Evolutionary conservation across 2,329 filamentous ascomycete species (phyloP).

Genomic region (Penicillium sp.): DNA sequence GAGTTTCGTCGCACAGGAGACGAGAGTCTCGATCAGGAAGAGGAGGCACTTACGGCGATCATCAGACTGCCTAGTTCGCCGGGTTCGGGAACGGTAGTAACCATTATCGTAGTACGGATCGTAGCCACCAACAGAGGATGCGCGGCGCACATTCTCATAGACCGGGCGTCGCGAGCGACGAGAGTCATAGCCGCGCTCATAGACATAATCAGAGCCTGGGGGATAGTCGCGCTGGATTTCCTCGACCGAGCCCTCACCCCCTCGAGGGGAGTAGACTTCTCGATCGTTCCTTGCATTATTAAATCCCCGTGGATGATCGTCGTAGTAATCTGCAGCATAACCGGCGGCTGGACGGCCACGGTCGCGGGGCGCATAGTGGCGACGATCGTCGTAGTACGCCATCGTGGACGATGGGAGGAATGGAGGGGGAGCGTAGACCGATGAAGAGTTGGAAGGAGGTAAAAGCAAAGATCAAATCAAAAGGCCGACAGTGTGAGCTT

Average conservation of each 20-base stretch:
- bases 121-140: slow-evolving; percentile 45
- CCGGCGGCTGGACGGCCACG: slow-evolving; percentile 35
- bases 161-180: slow-evolving; percentile 33
- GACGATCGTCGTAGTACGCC: slow-evolving; percentile 48
- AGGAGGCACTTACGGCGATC: slow-evolving; percentile 42
- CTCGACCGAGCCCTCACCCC: slow-evolving; percentile 77
- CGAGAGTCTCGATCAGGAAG: neutral
- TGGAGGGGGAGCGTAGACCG: slow-evolving; percentile 11
- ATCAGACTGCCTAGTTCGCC: slow-evolving; percentile 56
- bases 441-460: neutral
- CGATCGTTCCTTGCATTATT: slow-evolving; percentile 28
- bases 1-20: neutral
- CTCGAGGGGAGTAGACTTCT: slow-evolving; percentile 55
- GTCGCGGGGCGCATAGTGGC: slow-evolving; percentile 39
- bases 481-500: slow-evolving; percentile 21
- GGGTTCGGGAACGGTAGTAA: slow-evolving; percentile 45
- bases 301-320: slow-evolving; percentile 27
- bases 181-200: slow-evolving; percentile 34
- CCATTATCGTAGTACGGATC: slow-evolving; percentile 44
- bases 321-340: slow-evolving; percentile 41
- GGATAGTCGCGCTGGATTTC: slow-evolving; percentile 86
- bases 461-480: slow-evolving; percentile 16
- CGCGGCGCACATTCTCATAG: slow-evolving; percentile 45
- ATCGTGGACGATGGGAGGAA: slow-evolving; percentile 30
- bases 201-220: slow-evolving; percentile 62